These are phyloP conservation scores for Exsudoporus floridanus DNA, from an alignment of 1,284 basidiomycete species.

Conservation along the genomic window DNA sequence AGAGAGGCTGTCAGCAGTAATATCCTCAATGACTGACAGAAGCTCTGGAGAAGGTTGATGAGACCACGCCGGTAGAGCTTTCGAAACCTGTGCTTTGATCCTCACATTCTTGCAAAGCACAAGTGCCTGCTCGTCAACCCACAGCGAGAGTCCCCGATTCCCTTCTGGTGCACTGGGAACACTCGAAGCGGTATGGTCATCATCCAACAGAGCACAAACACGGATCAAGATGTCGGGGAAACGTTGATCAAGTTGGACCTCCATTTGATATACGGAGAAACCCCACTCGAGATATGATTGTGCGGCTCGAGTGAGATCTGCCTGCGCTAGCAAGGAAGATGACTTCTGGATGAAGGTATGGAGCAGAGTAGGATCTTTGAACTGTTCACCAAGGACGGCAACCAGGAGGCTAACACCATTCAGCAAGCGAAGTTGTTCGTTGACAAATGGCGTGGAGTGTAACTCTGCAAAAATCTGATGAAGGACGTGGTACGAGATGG, in stretches of 20 bases:
- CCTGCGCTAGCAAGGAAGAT: slow-evolving; percentile 62
- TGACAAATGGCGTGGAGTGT: slow-evolving; percentile 72
- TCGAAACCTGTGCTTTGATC: slow-evolving; percentile 47
- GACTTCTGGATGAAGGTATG: slow-evolving; percentile 70
- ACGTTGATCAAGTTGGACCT: slow-evolving; percentile 43
- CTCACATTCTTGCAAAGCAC: slow-evolving; percentile 40
- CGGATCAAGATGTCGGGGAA: slow-evolving; percentile 68
- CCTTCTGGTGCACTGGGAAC: slow-evolving; percentile 33
- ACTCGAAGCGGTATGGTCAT: slow-evolving; percentile 40
- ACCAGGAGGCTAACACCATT: slow-evolving; percentile 76
- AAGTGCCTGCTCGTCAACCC: slow-evolving; percentile 60
- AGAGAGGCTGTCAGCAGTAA: slow-evolving; percentile 49
- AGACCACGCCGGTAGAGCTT: slow-evolving; percentile 73
- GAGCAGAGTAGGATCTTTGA: slow-evolving; percentile 59
- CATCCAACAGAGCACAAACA: slow-evolving; percentile 58
- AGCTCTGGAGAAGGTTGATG: slow-evolving; percentile 51
- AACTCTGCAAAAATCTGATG: slow-evolving; percentile 72
- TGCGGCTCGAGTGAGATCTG: slow-evolving; percentile 66
- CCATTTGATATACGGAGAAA: slow-evolving; percentile 51
- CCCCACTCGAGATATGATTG: slow-evolving; percentile 80
- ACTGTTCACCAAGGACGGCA: slow-evolving; percentile 54
- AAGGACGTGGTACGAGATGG: slow-evolving; percentile 74
- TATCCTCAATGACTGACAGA: slow-evolving; percentile 42
- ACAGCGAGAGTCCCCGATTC: slow-evolving; percentile 52
- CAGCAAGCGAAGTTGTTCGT: slow-evolving; percentile 80